These are phyloP conservation scores for Fusarium dlaminii DNA, from an alignment of 2,329 filamentous ascomycete species.

Conservation along the genomic window DNA sequence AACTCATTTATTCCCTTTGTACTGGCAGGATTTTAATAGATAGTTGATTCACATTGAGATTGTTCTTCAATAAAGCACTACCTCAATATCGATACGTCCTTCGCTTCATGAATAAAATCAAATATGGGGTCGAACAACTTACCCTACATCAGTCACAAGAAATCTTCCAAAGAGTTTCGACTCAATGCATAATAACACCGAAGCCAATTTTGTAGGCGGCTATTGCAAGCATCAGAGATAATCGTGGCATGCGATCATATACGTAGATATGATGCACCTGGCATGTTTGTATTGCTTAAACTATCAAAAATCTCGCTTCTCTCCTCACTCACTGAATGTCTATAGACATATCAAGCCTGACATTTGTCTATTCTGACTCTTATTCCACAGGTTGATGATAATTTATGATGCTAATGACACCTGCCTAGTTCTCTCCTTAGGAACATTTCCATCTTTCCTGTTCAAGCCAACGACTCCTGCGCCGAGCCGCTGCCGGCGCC, in stretches of 20 bases:
- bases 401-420: neutral
- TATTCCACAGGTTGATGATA: neutral
- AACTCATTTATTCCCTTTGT: neutral
- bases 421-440: neutral
- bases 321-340: no score
- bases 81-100: neutral
- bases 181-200: neutral
- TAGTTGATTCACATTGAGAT: neutral
- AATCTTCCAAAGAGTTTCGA: no score
- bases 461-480: neutral
- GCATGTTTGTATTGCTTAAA: neutral
- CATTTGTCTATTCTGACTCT: neutral
- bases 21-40: neutral
- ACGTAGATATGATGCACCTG: no score
- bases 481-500: slow-evolving; percentile 21
- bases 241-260: neutral
- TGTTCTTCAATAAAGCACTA: neutral
- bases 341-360: neutral
- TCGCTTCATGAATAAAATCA: neutral
- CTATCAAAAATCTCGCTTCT: no score
- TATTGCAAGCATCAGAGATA: neutral
- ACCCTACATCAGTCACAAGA: neutral
- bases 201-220: neutral
- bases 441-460: neutral
- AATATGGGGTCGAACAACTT: neutral